Evolutionary conservation across 345 rosid genomes (phyloP), one percentile per base, ranked within the genome.

Genomic region (Populus davidiana): DNA sequence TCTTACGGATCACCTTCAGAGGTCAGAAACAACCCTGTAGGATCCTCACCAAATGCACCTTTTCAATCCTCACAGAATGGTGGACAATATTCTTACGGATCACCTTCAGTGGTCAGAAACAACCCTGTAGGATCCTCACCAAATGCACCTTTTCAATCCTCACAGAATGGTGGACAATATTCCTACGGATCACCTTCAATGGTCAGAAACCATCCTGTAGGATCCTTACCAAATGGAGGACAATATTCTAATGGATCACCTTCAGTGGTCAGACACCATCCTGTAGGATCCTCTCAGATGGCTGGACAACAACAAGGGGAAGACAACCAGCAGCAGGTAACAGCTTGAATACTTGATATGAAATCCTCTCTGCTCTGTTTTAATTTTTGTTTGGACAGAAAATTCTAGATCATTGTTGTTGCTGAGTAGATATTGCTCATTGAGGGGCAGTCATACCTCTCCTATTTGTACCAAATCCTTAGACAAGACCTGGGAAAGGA

Each of bases 261-360:
- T 72, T n/a, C 75, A 23, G 29, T 56, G 38, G 23, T 44, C 25
- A 27, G 50, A 38, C 21, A 56, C 25, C 75, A n/a, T 35, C 50
- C 75, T 59, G 43, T 17, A 69, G 72, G 54, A 39, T 23, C 72
- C 29, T n/a, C 67, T 35, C 49, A 72, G 16, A 36, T 56, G 4
- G 65, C 21, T 33, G 69, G 43, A 33, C 39, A 5, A 33, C 41
- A 69, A 1, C 69, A 61, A 21, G 70, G 74, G 79, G 74, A 77
- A 59, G 74, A 70, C 67, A 41, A 44, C 74, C 67, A 59, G 17
- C 74, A 41, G 43, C 67, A 59, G 74, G 79, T 77, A 77, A 25
- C 16, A 25, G 25, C 61, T 18, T 69, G 74, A 69, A 27, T 27
- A 13, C 66, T 39, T 59, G 31, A 31, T 25, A 43, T 20, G 59